These are phyloP conservation scores for Apiotrichum mycotoxinovorans DNA, from an alignment of 1,284 basidiomycete species.

Conservation along the genomic window DNA sequence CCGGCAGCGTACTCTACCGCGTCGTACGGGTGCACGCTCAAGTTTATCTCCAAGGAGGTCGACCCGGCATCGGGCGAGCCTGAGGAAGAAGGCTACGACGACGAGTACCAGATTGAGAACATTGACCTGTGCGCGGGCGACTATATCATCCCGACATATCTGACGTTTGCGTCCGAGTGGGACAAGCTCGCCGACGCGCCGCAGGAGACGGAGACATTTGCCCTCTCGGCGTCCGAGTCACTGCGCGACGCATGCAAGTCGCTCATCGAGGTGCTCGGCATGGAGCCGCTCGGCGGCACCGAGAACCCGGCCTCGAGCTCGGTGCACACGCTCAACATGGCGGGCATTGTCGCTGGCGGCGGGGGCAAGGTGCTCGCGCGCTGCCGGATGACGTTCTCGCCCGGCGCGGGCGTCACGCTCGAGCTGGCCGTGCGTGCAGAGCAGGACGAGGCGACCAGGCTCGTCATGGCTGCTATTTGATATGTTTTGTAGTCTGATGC, in stretches of 20 bases:
- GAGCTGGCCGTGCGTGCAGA: slow-evolving; percentile 93
- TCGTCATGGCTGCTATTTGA: slow-evolving; percentile 84
- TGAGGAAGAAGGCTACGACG: slow-evolving; percentile 96
- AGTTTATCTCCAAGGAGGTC: slow-evolving; percentile 95
- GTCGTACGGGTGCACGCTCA: slow-evolving; percentile 89
- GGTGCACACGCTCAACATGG: slow-evolving; percentile 91
- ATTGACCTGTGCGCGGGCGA: slow-evolving; percentile 86
- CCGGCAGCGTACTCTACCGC: slow-evolving; percentile 74
- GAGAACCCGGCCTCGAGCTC: slow-evolving; percentile 74
- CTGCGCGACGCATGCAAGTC: slow-evolving; percentile 54
- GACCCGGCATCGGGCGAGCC: slow-evolving; percentile 95
- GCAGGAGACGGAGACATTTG: slow-evolving; percentile 86
- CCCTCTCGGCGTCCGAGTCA: slow-evolving; percentile 85
- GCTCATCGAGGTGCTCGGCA: slow-evolving; percentile 68
- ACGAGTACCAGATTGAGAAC: slow-evolving; percentile 97
- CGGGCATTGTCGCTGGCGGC: slow-evolving; percentile 81
- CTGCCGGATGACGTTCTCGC: slow-evolving; percentile 90
- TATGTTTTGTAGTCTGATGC: slow-evolving; percentile 2
- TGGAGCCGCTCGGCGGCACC: slow-evolving; percentile 91
- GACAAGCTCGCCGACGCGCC: slow-evolving; percentile 75
- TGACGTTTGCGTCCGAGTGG: slow-evolving; percentile 90
- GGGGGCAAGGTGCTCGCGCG: slow-evolving; percentile 90
- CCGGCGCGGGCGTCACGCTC: slow-evolving; percentile 88
- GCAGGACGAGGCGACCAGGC: slow-evolving; percentile 73
- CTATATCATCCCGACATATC: slow-evolving; percentile 89